A percentile compares a stretch with the other conserved stretches of the same genome.
These are phyloP conservation scores for Kockovaella imperatae DNA, from an alignment of 768 basidiomycete species.

Conservation along the genomic window DNA sequence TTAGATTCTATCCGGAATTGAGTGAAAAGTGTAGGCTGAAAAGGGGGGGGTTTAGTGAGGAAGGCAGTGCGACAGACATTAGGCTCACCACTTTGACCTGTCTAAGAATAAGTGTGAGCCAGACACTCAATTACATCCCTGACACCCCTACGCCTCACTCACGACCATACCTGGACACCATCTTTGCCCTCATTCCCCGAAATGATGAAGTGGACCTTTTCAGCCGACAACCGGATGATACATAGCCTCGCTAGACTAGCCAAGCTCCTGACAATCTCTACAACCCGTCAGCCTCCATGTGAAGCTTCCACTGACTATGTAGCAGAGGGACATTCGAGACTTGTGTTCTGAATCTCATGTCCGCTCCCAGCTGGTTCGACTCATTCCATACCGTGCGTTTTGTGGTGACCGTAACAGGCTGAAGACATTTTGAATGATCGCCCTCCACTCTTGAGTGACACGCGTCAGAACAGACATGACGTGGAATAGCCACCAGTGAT, in stretches of 20 bases:
- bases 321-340: constrained; percentile 35
- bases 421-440: too few relatives aligned
- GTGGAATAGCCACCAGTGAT: too few relatives aligned
- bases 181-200: constrained; percentile 40
- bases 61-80: not conserved
- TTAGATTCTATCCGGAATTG: constrained; percentile 42
- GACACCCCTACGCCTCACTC: constrained; percentile 7
- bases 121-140: not conserved
- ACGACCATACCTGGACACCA: constrained; percentile 46
- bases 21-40: constrained; percentile 35
- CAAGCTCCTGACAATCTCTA: constrained; percentile 39
- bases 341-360: constrained; percentile 41
- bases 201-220: constrained; percentile 41
- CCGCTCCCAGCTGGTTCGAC: not conserved
- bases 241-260: constrained; percentile 31
- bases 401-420: too few relatives aligned
- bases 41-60: not conserved
- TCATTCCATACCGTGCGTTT: too few relatives aligned
- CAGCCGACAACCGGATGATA: constrained; percentile 32
- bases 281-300: constrained; percentile 1
- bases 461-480: too few relatives aligned
- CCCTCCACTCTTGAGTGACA: too few relatives aligned
- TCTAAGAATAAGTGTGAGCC: constrained; percentile 4
- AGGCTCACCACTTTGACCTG: constrained; percentile 37
- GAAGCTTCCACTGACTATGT: constrained; percentile 21